Evolutionary conservation across 306 rosid genomes (phyloP), one percentile per base, ranked within the genome.

Genomic region (Inga oerstediana): DNA sequence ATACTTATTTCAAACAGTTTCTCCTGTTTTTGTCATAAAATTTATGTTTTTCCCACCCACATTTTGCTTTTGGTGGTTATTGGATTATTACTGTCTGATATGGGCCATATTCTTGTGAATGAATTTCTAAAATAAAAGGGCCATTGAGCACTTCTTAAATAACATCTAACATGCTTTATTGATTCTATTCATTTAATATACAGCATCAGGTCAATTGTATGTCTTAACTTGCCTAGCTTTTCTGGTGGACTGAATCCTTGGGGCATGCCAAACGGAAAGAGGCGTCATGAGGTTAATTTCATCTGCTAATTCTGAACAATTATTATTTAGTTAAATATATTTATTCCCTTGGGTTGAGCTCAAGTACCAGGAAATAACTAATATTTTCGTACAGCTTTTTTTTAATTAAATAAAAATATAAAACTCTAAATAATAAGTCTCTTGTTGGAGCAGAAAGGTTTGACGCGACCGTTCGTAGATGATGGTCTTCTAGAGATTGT

Each of bases 141-240:
- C 34, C 68, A 24, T 3, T 49, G 39, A 76, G 69, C 27, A 76
- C 80, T 78, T 27, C 58, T 74, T 44, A 76, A 76, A 20, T 80
- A 49, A 58, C 77, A 27, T 80, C 68, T 76, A n/a, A 58, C 75
- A 12, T 82, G 51, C 75, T 79, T 75, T 66, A 37, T 59, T 59
- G 51, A 87, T 56, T 4, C 68, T 16, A 34, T 82, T 48, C 22
- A 37, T 79, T 82, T 70, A 79, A 76, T 79, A 54, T 75, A 46
- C 97, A 96, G 99, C 87, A 96, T 94, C 78, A 83, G 96, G 91
- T 94, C 99, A 78, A 90, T 96, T 77, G 79, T 96, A 72, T 94
- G 98, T 88, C 97, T 96, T 74, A 94, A 96, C 90, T 88, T 96
- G 90, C 99, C 98, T 73, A 96, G 99, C 90, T 96, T 96, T 90